Conservation (phyloP, 768 basidiomycete species). For the Chalciporus piperatus region DNA sequence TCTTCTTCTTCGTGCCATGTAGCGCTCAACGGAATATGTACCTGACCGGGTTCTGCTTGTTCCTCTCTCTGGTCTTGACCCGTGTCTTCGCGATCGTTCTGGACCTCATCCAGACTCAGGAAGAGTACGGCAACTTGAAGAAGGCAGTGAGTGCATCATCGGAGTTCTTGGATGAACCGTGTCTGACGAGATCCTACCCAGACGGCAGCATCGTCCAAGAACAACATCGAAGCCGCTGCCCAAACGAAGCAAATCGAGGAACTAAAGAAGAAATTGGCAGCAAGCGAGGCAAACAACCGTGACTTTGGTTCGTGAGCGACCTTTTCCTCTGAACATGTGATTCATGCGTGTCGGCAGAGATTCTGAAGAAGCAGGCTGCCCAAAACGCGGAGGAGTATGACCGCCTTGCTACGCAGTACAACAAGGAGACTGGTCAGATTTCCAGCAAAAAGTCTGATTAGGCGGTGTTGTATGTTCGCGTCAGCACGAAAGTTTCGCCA, state of each 20-base stretch:
- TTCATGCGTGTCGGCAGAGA: slow-evolving; percentile 43
- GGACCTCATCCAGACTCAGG: slow-evolving; percentile 88
- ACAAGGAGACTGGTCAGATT: slow-evolving; percentile 58
- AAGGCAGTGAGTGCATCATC: slow-evolving; percentile 37
- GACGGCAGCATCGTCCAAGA: slow-evolving; percentile 35
- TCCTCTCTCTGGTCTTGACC: slow-evolving; percentile 92
- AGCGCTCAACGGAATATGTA: slow-evolving; percentile 91
- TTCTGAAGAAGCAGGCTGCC: slow-evolving; percentile 76
- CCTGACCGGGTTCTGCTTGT: slow-evolving; percentile 89
- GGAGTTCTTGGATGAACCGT: background rate
- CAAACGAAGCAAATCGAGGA: slow-evolving; percentile 50
- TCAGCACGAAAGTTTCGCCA: background rate
- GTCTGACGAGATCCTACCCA: slow-evolving; percentile 12
- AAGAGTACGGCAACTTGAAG: slow-evolving; percentile 83
- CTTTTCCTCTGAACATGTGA: background rate
- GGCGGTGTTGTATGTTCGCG: background rate
- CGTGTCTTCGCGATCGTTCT: slow-evolving; percentile 90
- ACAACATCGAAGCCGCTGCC: slow-evolving; percentile 18
- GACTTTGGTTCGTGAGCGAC: slow-evolving; percentile 58
- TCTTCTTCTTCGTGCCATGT: slow-evolving; percentile 1
- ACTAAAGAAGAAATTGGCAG: slow-evolving; percentile 65
- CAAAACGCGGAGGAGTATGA: slow-evolving; percentile 82
- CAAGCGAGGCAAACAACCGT: slow-evolving; percentile 52
- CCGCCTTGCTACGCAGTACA: slow-evolving; percentile 75
- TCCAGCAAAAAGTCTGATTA: slow-evolving; percentile 69